Percentiles rank a stretch among this genome's conserved stretches.
These are phyloP conservation scores for Usnea hakonensis DNA, from an alignment of 495 filamentous ascomycete species.

Conservation along the genomic window DNA sequence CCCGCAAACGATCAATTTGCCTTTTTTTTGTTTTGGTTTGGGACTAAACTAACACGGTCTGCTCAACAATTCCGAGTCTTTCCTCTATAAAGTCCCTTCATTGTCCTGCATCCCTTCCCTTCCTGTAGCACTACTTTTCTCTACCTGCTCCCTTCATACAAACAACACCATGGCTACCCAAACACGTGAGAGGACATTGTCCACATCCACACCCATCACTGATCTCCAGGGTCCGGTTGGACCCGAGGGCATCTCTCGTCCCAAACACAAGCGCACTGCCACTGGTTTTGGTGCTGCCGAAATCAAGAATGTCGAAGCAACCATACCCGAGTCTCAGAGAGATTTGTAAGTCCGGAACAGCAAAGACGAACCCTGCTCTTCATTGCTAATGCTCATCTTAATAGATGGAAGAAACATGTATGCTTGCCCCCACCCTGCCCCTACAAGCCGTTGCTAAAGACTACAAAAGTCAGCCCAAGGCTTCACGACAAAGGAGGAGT, in stretches of 20 bases:
- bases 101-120: constrained; percentile 4
- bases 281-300: constrained; percentile 85
- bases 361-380: not conserved
- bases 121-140: constrained; percentile 2
- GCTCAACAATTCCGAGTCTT: constrained; percentile 22
- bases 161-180: constrained; percentile 30
- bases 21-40: constrained; percentile 11
- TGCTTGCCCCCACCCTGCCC: constrained; percentile 20
- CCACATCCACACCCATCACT: constrained; percentile 70
- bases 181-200: constrained; percentile 60
- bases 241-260: constrained; percentile 56
- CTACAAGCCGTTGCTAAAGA: constrained; percentile 14
- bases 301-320: constrained; percentile 86
- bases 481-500: constrained; percentile 70
- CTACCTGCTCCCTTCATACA: constrained; percentile 11
- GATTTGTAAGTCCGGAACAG: constrained; percentile 52
- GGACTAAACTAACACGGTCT: not conserved
- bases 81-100: constrained; percentile 15
- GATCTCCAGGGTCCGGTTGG: constrained; percentile 76
- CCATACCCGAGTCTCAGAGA: constrained; percentile 81
- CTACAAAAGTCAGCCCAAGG: constrained; percentile 47
- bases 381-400: constrained; percentile 10
- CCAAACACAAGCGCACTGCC: constrained; percentile 90
- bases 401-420: constrained; percentile 75
- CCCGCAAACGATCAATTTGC: not conserved